Conservation (phyloP, 441 rosid species). For the Adansonia madagascariensis region DNA sequence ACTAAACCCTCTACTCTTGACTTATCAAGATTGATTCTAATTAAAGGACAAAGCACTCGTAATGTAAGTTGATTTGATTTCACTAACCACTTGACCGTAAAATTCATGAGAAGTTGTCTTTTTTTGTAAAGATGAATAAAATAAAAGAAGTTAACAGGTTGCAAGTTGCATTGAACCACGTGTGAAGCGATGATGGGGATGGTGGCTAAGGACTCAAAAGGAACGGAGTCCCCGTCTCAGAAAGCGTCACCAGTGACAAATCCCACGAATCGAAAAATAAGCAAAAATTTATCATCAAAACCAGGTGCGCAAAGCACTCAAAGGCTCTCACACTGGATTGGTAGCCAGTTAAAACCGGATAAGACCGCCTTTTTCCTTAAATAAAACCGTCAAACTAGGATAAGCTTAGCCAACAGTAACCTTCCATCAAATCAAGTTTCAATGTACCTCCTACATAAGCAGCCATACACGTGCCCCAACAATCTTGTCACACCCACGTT, state of each 20-base stretch:
- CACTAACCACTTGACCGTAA: no score
- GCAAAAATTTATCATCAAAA: slow-evolving; percentile 9
- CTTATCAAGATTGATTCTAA: neutral
- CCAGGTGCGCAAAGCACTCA: slow-evolving; percentile 32
- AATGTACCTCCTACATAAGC: neutral
- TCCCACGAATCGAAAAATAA: slow-evolving; percentile 10
- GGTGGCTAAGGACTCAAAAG: neutral
- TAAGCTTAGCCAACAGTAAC: slow-evolving; percentile 34
- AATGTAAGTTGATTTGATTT: neutral
- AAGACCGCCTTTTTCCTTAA: neutral
- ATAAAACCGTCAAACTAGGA: slow-evolving; percentile 25
- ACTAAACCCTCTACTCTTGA: neutral
- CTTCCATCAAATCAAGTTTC: neutral
- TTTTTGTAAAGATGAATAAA: neutral
- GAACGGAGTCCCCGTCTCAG: neutral
- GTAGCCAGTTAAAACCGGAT: slow-evolving; percentile 37
- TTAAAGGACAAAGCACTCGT: neutral
- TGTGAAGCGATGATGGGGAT: neutral
- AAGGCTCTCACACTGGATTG: slow-evolving; percentile 33
- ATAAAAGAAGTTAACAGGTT: neutral
- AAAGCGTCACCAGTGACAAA: neutral
- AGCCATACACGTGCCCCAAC: slow-evolving; percentile 32
- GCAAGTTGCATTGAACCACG: neutral
- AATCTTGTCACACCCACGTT: neutral
- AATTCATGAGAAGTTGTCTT: neutral